Evolutionary conservation across 1,284 basidiomycete genomes (phyloP), one percentile per base, ranked within the genome.

Genomic region (Earliella scabrosa): DNA sequence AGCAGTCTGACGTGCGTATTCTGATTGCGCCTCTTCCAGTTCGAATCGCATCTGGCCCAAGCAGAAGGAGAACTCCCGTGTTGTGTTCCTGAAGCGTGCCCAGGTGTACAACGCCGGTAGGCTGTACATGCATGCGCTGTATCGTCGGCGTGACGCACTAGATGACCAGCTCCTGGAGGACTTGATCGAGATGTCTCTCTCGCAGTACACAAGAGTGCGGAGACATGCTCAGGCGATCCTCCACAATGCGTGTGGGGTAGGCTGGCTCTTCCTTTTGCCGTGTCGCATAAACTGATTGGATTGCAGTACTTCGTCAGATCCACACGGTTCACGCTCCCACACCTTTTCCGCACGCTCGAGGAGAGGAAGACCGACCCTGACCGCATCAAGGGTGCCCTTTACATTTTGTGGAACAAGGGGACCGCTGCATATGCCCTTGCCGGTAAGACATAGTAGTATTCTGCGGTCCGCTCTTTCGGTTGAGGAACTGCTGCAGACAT

Each of bases 311-410:
- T 91, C 66, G 82, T 94, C 53, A 89, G 95, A 40, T 90, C 93
- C 2, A 91, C 90, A 57, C 80, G 87, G 57, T 82, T 90, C 60
- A 83, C 83, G 49, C 78, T 94, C 50, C 88, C 92, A 1, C 78
- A 78, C 23, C 75, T 96, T 32, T 88, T 97, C 66, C 81, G 87
- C 39, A 87, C 92, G 0, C 71, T 93, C 43, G 73, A 77, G 51
- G 73, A 77, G 51, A 89, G 87, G 66, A 93, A 90, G 5, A 88
- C 82, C 57, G 92, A 95, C 66, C 93, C 95, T 21, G 97, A 98
- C 74, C 83, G 90, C 47, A 97, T 97, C 87, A 99, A 99, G 71
- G 92, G 93, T 11, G 96, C 96, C 7, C 77, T 99, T 20, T 96
- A 97, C 70, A 82, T 96, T 23, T 77, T 99, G 9, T 88, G 86